phyloP scores from a whole-genome alignment of 1,139 yeast genomes.

The Barnettozyma hawaiiensis region DNA sequence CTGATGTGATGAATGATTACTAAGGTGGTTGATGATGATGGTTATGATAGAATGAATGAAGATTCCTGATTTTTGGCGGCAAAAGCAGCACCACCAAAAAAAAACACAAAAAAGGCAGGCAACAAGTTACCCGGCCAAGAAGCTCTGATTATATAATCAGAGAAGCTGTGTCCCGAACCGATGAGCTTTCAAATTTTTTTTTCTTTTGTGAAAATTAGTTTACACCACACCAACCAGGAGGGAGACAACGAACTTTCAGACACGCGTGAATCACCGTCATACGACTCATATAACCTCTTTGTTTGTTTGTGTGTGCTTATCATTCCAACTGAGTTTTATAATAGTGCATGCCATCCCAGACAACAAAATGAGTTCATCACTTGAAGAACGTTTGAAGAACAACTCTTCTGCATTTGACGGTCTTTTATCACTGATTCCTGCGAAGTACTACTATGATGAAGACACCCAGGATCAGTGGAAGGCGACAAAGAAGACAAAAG shows the following conservation, averaged over 20 bases:
- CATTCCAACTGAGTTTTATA: too few relatives aligned
- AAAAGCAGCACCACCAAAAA: background rate
- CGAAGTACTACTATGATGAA: constrained; percentile 81
- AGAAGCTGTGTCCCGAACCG: constrained; percentile 5
- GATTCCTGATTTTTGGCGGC: background rate
- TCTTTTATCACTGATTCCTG: constrained; percentile 83
- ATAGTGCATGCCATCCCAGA: too few relatives aligned
- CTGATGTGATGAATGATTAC: too few relatives aligned
- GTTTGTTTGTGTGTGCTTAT: too few relatives aligned
- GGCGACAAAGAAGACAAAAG: constrained; percentile 68
- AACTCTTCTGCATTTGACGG: constrained; percentile 83
- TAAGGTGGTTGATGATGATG: too few relatives aligned
- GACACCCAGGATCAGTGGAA: constrained; percentile 84
- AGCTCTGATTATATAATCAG: background rate
- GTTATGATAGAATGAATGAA: too few relatives aligned
- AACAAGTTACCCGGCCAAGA: background rate
- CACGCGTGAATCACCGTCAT: background rate
- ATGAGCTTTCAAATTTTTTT: constrained; percentile 11
- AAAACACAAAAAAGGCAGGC: too few relatives aligned
- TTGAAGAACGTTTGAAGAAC: constrained; percentile 25
- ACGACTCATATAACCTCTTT: background rate
- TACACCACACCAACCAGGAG: too few relatives aligned
- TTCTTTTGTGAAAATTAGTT: too few relatives aligned
- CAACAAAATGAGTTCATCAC: constrained; percentile 21
- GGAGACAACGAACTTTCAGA: background rate